Percentiles rank a stretch among this genome's conserved stretches.
phyloP scores from a whole-genome alignment of 768 basidiomycete genomes.

The Boletus huronensis region DNA sequence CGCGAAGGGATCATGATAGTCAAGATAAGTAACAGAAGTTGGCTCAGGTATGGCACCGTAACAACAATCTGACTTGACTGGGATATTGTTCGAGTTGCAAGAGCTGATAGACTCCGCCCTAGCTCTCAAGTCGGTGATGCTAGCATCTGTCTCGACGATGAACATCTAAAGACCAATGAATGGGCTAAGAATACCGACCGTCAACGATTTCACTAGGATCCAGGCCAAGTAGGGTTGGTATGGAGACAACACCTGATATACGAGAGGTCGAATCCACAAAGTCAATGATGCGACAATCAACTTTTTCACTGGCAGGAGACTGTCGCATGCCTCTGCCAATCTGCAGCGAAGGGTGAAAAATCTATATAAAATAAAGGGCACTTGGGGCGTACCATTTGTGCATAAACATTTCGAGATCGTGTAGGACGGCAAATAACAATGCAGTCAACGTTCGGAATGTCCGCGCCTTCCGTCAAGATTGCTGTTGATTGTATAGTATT shows the following conservation, averaged over 20 bases:
- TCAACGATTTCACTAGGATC: slow-evolving; percentile 64
- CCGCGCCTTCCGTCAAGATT: slow-evolving; percentile 89
- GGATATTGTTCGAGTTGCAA: neutral
- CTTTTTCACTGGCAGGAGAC: slow-evolving; percentile 76
- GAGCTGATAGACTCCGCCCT: slow-evolving; percentile 29
- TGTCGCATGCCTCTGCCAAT: slow-evolving; percentile 91
- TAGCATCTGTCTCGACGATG: slow-evolving; percentile 43
- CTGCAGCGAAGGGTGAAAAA: slow-evolving; percentile 38
- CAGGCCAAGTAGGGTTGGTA: slow-evolving; percentile 83
- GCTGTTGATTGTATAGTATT: slow-evolving; percentile 36
- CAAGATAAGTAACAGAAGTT: slow-evolving; percentile 65
- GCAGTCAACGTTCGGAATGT: slow-evolving; percentile 94
- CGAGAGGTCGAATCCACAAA: slow-evolving; percentile 76
- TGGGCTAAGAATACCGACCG: slow-evolving; percentile 37
- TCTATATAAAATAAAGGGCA: neutral
- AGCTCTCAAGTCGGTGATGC: slow-evolving; percentile 45
- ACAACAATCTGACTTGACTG: slow-evolving; percentile 21
- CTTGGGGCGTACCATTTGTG: slow-evolving; percentile 72
- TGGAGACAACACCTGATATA: slow-evolving; percentile 68
- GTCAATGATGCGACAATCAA: slow-evolving; percentile 85
- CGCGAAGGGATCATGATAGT: slow-evolving; percentile 72
- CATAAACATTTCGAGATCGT: slow-evolving; percentile 81
- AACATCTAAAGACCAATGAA: neutral
- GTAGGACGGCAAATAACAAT: slow-evolving; percentile 86
- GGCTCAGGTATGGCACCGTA: slow-evolving; percentile 47